phyloP scores from a whole-genome alignment of 1,284 basidiomycete species.

The Cutaneotrichosporon cyanovorans region DNA sequence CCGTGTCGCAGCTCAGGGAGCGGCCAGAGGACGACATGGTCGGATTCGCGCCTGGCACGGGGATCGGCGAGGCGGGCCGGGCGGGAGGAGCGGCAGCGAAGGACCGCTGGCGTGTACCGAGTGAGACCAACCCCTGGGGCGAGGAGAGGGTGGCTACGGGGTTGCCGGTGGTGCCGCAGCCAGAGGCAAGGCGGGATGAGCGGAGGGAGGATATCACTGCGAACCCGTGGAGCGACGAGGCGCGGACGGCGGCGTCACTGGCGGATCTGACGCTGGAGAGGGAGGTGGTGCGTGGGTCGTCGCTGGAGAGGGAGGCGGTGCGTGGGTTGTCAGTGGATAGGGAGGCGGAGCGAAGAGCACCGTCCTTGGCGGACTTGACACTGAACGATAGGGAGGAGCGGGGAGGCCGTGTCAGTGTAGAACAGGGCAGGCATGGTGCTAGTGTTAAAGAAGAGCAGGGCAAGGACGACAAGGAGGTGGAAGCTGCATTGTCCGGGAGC shows the following conservation, averaged over 20 bases:
- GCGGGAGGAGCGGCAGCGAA: neutral
- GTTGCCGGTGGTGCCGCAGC: neutral
- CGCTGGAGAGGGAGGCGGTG: no score
- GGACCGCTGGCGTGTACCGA: neutral
- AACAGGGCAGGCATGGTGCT: no score
- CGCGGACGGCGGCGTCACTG: slow-evolving; percentile 1
- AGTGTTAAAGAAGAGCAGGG: neutral
- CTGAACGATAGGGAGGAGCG: no score
- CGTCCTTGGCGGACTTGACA: no score
- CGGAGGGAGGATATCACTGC: neutral
- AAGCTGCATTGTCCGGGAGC: slow-evolving; percentile 32
- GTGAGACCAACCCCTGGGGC: slow-evolving; percentile 21
- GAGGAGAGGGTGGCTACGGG: no score
- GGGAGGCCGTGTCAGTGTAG: no score
- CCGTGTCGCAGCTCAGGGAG: slow-evolving; percentile 32
- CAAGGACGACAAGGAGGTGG: slow-evolving; percentile 11
- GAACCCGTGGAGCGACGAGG: slow-evolving; percentile 21
- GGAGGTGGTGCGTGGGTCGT: no score
- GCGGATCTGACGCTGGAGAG: slow-evolving; percentile 12
- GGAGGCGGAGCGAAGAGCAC: no score
- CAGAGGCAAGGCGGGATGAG: neutral
- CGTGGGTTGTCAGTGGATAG: no score
- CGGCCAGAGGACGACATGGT: slow-evolving; percentile 17
- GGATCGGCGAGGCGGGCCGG: slow-evolving; percentile 20
- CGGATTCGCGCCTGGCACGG: slow-evolving; percentile 14